Conservation (phyloP, 345 rosid genomes). For the Lepidium sativum region DNA sequence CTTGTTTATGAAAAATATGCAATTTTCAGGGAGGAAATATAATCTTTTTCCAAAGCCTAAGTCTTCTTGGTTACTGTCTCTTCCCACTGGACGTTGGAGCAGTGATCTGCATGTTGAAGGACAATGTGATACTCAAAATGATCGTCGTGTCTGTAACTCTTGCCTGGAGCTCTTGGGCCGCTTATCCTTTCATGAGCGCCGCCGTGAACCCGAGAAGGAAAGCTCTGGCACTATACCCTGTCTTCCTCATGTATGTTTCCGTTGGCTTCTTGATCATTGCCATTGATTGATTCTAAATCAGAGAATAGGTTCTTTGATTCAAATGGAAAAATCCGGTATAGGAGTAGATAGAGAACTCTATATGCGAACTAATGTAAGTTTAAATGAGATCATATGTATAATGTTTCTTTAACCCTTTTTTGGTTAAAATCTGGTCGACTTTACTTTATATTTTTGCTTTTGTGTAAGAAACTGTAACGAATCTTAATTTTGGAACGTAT, state of each 20-base stretch:
- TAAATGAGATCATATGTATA: constrained; percentile 20
- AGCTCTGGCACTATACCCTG: constrained; percentile 86
- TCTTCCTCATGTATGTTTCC: constrained; percentile 93
- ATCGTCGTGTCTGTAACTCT: constrained; percentile 61
- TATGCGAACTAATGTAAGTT: constrained; percentile 1
- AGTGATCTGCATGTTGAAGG: constrained; percentile 69
- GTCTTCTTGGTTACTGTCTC: constrained; percentile 80
- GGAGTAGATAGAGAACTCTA: constrained; percentile 21
- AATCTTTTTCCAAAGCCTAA: constrained; percentile 80
- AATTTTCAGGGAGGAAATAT: constrained; percentile 75
- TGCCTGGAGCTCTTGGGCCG: constrained; percentile 96
- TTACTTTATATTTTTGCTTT: not conserved
- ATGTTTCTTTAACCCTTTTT: constrained; percentile 2
- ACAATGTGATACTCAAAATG: constrained; percentile 59
- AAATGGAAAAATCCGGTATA: not conserved
- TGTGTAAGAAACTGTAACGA: not conserved
- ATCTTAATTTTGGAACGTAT: not conserved
- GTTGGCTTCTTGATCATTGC: constrained; percentile 95
- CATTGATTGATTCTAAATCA: constrained; percentile 36
- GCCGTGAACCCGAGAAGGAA: constrained; percentile 83
- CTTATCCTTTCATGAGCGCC: constrained; percentile 92
- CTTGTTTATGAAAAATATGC: not conserved
- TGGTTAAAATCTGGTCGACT: not conserved
- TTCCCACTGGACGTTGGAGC: constrained; percentile 86
- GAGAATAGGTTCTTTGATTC: not conserved